Percentiles rank a stretch among this genome's conserved stretches.
phyloP scores from a whole-genome alignment of 148 eudicot species.

The Nyssa sinensis region DNA sequence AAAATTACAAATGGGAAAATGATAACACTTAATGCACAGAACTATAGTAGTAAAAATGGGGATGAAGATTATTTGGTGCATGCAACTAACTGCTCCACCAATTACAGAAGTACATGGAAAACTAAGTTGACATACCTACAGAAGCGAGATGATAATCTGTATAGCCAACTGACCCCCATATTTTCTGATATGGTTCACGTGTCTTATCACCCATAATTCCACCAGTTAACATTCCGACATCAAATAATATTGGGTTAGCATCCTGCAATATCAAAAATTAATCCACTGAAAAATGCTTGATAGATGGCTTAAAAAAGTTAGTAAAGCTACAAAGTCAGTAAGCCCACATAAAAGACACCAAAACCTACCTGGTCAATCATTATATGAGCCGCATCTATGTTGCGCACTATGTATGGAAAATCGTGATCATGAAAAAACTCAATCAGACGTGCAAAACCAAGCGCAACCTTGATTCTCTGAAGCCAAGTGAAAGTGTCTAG shows the following conservation, averaged over 20 bases:
- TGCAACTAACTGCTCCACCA: too few species aligned
- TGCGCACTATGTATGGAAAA: conserved; percentile 3
- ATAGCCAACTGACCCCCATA: not conserved
- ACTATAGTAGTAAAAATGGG: too few species aligned
- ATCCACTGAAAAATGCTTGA: too few species aligned
- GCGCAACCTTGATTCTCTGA: conserved; percentile 6
- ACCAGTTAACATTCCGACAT: conserved; percentile 3
- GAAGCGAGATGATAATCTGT: not conserved
- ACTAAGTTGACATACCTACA: conserved; percentile 1
- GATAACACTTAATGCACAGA: too few species aligned
- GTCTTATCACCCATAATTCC: not conserved
- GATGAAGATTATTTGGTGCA: too few species aligned
- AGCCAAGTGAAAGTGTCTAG: conserved; percentile 5
- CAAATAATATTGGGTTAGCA: conserved; percentile 7
- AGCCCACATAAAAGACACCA: not conserved
- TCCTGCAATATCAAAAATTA: too few species aligned
- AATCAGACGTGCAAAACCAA: not conserved
- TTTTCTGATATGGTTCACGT: not conserved
- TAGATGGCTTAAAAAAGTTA: not conserved
- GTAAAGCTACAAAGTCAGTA: not conserved
- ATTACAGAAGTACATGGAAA: too few species aligned
- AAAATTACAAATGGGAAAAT: too few species aligned
- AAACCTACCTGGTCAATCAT: conserved; percentile 10
- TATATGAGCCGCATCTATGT: not conserved
- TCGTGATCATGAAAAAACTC: conserved; percentile 1